Conservation (phyloP, 164 flowering plant species). For the Stephania cephalantha region DNA sequence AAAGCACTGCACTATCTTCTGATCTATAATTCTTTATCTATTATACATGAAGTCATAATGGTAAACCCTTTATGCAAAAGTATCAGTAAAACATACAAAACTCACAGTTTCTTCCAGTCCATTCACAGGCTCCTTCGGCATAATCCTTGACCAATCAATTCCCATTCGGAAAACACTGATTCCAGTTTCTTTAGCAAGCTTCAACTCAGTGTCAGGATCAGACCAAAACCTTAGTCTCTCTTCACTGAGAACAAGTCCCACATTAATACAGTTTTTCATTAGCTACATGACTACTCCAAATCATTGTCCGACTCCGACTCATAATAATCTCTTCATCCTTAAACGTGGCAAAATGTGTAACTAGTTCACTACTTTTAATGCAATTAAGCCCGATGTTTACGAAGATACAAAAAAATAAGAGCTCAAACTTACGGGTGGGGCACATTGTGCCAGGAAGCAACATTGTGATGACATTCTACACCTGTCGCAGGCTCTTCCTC, state of each 20-base stretch:
- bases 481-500: slow-evolving; percentile 36
- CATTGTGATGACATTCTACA: slow-evolving; percentile 42
- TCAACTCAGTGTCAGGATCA: slow-evolving; percentile 89
- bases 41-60: no score
- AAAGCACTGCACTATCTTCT: neutral
- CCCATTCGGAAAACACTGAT: slow-evolving; percentile 88
- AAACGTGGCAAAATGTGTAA: slow-evolving; percentile 1
- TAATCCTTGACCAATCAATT: slow-evolving; percentile 87
- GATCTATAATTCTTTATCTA: neutral
- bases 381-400: neutral
- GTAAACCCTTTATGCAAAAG: neutral
- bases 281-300: neutral
- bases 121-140: slow-evolving; percentile 79
- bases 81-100: neutral
- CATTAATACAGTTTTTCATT: slow-evolving; percentile 8
- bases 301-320: neutral
- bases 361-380: neutral
- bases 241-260: slow-evolving; percentile 52
- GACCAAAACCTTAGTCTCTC: slow-evolving; percentile 98
- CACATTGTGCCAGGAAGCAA: slow-evolving; percentile 97
- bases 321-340: neutral
- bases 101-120: slow-evolving; percentile 61
- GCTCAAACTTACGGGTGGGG: slow-evolving; percentile 76
- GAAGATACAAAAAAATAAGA: neutral
- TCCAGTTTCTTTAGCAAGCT: slow-evolving; percentile 88